Conservation (phyloP, 805 yeast species). For the Ogataea degrootiae region DNA sequence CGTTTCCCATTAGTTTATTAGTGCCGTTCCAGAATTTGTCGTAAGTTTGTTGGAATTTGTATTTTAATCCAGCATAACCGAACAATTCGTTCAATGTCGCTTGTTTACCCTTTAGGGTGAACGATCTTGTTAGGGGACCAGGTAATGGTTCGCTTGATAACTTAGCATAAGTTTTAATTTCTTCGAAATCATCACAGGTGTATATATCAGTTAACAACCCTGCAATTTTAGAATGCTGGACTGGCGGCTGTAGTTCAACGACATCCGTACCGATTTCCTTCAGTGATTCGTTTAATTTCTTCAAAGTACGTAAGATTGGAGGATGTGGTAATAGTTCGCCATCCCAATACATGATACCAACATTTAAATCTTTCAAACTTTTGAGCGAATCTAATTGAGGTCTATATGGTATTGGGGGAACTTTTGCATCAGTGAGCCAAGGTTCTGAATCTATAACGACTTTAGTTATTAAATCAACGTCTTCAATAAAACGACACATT, state of each 20-base stretch:
- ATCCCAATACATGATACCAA: conserved; percentile 46
- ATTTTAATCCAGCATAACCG: conserved; percentile 34
- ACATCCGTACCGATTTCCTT: conserved; percentile 37
- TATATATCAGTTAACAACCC: conserved; percentile 21
- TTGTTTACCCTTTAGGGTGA: conserved; percentile 13
- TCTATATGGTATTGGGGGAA: conserved; percentile 49
- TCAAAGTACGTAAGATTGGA: conserved; percentile 45
- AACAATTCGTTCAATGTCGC: conserved; percentile 31
- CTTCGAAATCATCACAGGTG: conserved; percentile 23
- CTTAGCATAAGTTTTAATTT: conserved; percentile 19
- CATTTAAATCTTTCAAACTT: conserved; percentile 28
- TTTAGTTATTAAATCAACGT: conserved; percentile 34
- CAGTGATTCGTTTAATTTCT: conserved; percentile 23
- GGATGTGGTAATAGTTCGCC: conserved; percentile 48
- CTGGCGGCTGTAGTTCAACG: conserved; percentile 34
- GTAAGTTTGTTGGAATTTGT: conserved; percentile 31
- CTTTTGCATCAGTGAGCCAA: conserved; percentile 46
- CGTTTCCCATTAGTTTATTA: conserved; percentile 28
- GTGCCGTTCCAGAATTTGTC: conserved; percentile 37
- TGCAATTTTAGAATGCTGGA: conserved; percentile 26
- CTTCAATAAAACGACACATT: conserved; percentile 26
- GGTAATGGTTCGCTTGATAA: conserved; percentile 30
- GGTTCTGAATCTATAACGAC: conserved; percentile 37
- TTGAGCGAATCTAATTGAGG: conserved; percentile 2
- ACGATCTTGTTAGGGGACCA: conserved; percentile 13